Evolutionary conservation across 345 rosid genomes (phyloP).

Genomic region (Luvunga scandens): DNA sequence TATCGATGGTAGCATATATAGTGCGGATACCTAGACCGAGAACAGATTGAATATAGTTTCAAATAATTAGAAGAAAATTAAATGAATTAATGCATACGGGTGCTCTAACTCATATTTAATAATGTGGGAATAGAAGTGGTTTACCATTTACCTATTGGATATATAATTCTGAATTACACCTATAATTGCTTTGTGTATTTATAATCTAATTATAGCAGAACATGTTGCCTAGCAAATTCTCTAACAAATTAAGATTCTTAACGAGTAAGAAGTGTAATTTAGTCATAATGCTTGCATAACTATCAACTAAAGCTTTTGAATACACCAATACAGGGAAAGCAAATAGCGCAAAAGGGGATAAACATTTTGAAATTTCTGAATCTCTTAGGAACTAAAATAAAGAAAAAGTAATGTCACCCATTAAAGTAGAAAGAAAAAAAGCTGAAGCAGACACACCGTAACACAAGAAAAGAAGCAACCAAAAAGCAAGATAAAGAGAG

Average conservation of each 20-base stretch:
- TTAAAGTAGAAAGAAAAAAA: conserved; percentile 18
- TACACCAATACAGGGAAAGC: conserved; percentile 14
- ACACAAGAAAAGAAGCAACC: conserved; percentile 30
- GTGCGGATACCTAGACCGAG: too few relatives aligned
- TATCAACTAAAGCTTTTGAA: conserved; percentile 10
- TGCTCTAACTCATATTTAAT: too few relatives aligned
- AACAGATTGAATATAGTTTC: neutral
- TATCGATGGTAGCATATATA: too few relatives aligned
- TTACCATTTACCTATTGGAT: too few relatives aligned
- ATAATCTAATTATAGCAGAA: too few relatives aligned
- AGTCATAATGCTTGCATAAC: conserved; percentile 1
- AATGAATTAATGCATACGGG: too few relatives aligned
- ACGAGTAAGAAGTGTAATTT: conserved; percentile 35
- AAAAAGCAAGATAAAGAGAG: neutral
- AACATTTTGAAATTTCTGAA: conserved; percentile 34
- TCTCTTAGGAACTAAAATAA: conserved; percentile 16
- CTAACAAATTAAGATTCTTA: conserved; percentile 32
- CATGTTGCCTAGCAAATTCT: neutral
- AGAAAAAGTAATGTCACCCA: conserved; percentile 31
- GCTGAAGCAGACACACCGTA: conserved; percentile 21
- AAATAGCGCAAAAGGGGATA: conserved; percentile 22
- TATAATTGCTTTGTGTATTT: neutral
- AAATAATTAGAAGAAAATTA: too few relatives aligned
- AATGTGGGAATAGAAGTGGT: neutral
- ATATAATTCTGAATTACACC: neutral